phyloP scores from a whole-genome alignment of 176 grass and related monocot genomes.

The Ensete glaucum region DNA sequence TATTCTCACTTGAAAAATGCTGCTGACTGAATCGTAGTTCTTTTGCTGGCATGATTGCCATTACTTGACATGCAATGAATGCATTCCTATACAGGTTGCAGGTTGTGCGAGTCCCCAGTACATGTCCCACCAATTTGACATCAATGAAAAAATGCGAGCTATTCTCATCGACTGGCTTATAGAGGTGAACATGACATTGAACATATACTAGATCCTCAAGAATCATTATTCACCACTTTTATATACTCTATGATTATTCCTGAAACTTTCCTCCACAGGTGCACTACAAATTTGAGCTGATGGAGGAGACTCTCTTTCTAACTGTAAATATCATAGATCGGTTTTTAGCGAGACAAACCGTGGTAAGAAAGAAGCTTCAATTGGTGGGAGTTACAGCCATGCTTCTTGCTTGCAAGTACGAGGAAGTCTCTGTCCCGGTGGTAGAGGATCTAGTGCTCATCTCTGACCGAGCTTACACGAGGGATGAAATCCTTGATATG shows the following conservation, averaged over 20 bases:
- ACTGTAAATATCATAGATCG: conserved; percentile 56
- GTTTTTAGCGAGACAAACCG: conserved; percentile 44
- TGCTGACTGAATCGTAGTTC: not conserved
- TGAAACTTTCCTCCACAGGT: conserved; percentile 18
- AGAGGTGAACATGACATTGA: conserved; percentile 43
- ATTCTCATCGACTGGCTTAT: conserved; percentile 84
- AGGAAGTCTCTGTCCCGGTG: conserved; percentile 61
- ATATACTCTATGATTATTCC: not conserved
- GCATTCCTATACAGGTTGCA: conserved; percentile 31
- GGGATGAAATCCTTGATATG: conserved; percentile 74
- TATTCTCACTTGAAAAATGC: not conserved
- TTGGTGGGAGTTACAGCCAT: conserved; percentile 61
- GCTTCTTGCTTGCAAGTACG: conserved; percentile 82
- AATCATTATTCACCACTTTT: conserved; percentile 12
- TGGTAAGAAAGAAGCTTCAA: conserved; percentile 52
- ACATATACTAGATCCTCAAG: not conserved
- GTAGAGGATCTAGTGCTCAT: conserved; percentile 80
- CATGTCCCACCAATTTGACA: conserved; percentile 63
- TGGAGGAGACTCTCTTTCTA: conserved; percentile 72
- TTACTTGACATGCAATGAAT: not conserved
- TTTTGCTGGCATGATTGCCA: not conserved
- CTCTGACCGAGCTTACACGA: conserved; percentile 64
- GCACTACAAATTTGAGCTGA: conserved; percentile 51
- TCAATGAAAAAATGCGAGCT: conserved; percentile 84
- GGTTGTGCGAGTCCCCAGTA: conserved; percentile 52